Base-by-base conservation (phyloP, 805 yeast species). In the Candida boidinii region DNA sequence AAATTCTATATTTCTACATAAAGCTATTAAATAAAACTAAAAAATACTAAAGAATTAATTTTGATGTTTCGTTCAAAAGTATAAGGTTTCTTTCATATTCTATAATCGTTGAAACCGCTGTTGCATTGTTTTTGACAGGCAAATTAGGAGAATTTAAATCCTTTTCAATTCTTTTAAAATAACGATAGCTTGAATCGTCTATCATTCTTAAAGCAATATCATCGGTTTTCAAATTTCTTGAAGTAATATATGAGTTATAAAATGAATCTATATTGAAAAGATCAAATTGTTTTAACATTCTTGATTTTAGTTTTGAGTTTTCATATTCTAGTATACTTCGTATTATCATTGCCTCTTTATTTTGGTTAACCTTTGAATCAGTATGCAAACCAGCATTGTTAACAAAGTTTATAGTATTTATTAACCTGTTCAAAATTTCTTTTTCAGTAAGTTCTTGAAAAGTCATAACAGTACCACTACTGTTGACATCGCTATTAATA, bases 371-470 rank as follows among this genome's bases (percentile, higher is more conserved):
- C 31, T 21, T 27, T 20, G 32, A 30, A 29, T 35, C 31, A 6
- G 20, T 20, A 22, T 34, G 31, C n/a, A 40, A 31, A 24, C 49
- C 40, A 2, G 53, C 44, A 34, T 53, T 53, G 23, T 45, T 42
- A 6, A 49, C 28, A 31, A 53, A 51, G 27, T 47, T 46, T 10
- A 53, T 28, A 1, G 56, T 43, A 23, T 50, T 48, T 3, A 48
- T 30, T 5, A 44, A 24, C 13, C 56, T 28, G 10, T 25, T 7
- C 7, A 36, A 23, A 4, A 48, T 7, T 23, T 46, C 46, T 8
- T 33, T 31, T 8, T 31, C 30, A 3, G 35, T 14, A 18, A 45
- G 23, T 7, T 28, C n/a, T n/a, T n/a, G n/a, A n/a, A n/a, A n/a
- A n/a, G n/a, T n/a, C n/a, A n/a, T n/a, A n/a, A n/a, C n/a, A n/a